These are phyloP conservation scores for Solioccasus polychromus DNA, from an alignment of 768 basidiomycete genomes.

Conservation along the genomic window DNA sequence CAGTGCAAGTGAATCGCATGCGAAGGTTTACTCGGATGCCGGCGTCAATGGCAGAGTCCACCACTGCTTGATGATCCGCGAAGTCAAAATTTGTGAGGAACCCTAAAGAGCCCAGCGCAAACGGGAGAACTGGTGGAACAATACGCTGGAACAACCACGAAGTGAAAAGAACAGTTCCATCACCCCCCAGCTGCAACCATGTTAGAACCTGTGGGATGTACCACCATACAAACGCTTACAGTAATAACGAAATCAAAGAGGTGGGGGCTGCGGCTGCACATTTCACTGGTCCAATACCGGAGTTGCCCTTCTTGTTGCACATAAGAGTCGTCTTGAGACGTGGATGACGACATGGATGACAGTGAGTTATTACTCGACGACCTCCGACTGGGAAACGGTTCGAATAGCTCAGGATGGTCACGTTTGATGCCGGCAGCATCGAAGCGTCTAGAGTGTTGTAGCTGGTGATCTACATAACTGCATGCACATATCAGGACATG, in stretches of 20 bases:
- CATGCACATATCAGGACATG: slow-evolving; percentile 13
- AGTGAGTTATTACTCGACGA: slow-evolving; percentile 65
- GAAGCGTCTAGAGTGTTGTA: slow-evolving; percentile 86
- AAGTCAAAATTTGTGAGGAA: slow-evolving; percentile 98
- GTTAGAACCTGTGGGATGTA: slow-evolving; percentile 10
- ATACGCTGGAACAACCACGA: slow-evolving; percentile 99
- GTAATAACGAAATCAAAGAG: slow-evolving; percentile 98
- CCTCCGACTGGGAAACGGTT: slow-evolving; percentile 71
- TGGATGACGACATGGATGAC: slow-evolving; percentile 51
- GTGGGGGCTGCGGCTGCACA: slow-evolving; percentile 90
- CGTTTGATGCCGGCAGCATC: slow-evolving; percentile 86
- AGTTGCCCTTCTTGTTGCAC: slow-evolving; percentile 79
- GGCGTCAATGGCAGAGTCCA: slow-evolving; percentile 85
- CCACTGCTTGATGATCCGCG: slow-evolving; percentile 74
- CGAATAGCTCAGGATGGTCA: slow-evolving; percentile 86
- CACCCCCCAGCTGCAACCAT: slow-evolving; percentile 79
- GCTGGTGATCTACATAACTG: slow-evolving; percentile 93
- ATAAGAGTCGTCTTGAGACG: slow-evolving; percentile 38
- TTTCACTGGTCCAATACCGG: slow-evolving; percentile 95
- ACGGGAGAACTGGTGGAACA: slow-evolving; percentile 97
- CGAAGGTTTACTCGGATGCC: slow-evolving; percentile 97
- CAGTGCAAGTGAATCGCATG: slow-evolving; percentile 99
- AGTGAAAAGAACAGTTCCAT: slow-evolving; percentile 97
- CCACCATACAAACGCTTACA: slow-evolving; percentile 45
- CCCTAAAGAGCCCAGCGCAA: slow-evolving; percentile 94